Base-by-base conservation (phyloP, 176 grass and related monocot species). In the Musa beccarii region DNA sequence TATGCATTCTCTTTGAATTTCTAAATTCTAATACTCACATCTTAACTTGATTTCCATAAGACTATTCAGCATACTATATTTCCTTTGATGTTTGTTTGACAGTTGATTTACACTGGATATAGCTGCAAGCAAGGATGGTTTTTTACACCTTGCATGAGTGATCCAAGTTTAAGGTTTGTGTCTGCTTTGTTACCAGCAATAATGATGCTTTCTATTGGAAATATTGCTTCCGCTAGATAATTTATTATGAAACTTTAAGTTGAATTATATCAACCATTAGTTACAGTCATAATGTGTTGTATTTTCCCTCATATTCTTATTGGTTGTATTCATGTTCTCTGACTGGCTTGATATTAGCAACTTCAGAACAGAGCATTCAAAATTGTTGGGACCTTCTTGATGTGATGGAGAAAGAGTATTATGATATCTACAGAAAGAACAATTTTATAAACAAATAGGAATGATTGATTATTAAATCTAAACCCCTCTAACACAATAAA, bases 101-200 rank as follows among this genome's bases (percentile, higher is more conserved):
- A 97, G 93, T 83, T 97, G 78, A 97, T 97, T 93, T 97, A 97
- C 49, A 82, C 93, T 83, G 93, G 93, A 52, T 97, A 97, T 83
- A 92, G 85, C 81, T 92, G 90, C 87, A 88, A 89, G 84, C 93
- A 97, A 88, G 90, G 93, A 72, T 97, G 90, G 93, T 97, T 97
- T 78, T 97, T 92, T 84, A 97, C 93, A 43, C 93, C 92, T 62
- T 97, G 93, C 63, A 86, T 85, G n/a, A 89, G 90, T 72, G 90
- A 93, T 65, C 90, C 93, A 79, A 79, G 81, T 73, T 74, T 97
- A 82, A 92, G 90, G 93, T 97, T 75, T 15, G 7, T 7, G 62
- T 84, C 17, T 51, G 9, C 49, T 51, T 19, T 54, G 63, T 17
- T 82, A 71, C 73, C 52, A 54, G 15, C 71, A 26, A 54, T 73